phyloP scores from a whole-genome alignment of 1,284 basidiomycete species.

The Ustilago xerochloae region DNA sequence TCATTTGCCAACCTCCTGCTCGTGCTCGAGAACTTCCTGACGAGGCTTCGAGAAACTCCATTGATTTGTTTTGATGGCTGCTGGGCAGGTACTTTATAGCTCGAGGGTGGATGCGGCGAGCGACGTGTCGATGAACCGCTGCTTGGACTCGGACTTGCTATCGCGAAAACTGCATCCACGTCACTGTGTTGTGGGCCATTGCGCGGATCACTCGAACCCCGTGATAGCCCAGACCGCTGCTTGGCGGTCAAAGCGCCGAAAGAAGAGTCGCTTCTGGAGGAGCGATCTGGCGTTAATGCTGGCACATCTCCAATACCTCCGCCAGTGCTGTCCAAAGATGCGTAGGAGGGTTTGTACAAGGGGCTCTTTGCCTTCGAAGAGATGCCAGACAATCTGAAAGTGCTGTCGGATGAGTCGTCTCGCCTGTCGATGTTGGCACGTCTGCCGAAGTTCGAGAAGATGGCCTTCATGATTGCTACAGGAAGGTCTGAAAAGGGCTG shows the following conservation, averaged over 20 bases:
- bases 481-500: background rate
- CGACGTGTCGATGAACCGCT: background rate
- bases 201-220: background rate
- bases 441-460: constrained; percentile 32
- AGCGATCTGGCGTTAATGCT: background rate
- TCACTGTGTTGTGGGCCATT: background rate
- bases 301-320: constrained; percentile 28
- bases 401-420: background rate
- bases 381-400: background rate
- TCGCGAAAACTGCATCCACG: background rate
- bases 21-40: constrained; percentile 13
- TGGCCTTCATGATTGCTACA: constrained; percentile 27
- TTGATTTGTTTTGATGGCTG: background rate
- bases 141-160: background rate
- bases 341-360: background rate
- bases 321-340: constrained; percentile 8
- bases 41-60: constrained; percentile 4
- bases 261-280: background rate
- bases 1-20: constrained; percentile 2
- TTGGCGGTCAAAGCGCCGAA: constrained; percentile 11
- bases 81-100: constrained; percentile 11
- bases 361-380: background rate
- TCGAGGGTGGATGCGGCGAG: constrained; percentile 22
- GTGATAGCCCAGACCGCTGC: constrained; percentile 7
- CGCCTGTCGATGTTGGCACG: constrained; percentile 13